Percentiles rank a stretch among this genome's conserved stretches.
Conservation (phyloP, 2,329 filamentous ascomycete genomes). For the Penicillium concentricum region DNA sequence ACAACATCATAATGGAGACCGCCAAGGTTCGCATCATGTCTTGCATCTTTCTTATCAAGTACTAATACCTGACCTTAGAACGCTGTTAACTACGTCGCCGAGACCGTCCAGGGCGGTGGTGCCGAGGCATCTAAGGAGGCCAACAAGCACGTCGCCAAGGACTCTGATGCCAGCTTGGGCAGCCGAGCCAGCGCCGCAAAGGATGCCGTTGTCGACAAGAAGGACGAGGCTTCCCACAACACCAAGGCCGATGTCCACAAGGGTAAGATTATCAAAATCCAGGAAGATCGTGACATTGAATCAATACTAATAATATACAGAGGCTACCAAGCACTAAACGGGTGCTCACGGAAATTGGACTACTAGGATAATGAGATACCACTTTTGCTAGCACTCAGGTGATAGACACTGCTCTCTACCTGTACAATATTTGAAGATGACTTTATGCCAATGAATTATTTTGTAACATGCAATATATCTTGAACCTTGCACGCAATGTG, state of each 20-base stretch:
- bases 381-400: not conserved
- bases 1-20: constrained; percentile 8
- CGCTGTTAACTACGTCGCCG: constrained; percentile 66
- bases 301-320: not conserved
- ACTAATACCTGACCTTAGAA: constrained; percentile 37
- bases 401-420: not conserved
- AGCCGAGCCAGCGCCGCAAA: constrained; percentile 56
- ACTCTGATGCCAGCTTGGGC: constrained; percentile 51
- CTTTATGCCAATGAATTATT: not conserved
- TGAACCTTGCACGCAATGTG: not conserved
- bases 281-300: not conserved
- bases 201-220: constrained; percentile 53
- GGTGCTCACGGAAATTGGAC: not conserved
- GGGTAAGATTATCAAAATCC: not conserved
- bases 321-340: constrained; percentile 5
- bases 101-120: constrained; percentile 58
- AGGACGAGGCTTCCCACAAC: constrained; percentile 53
- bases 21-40: constrained; percentile 1
- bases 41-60: not conserved
- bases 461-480: not conserved
- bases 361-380: constrained; percentile 1
- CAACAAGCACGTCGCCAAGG: constrained; percentile 69
- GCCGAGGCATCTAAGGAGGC: constrained; percentile 62
- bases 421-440: not conserved
- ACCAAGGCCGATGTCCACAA: constrained; percentile 13